Conservation (phyloP, 352 stramenopile species). For the Phytophthora parvispora region DNA sequence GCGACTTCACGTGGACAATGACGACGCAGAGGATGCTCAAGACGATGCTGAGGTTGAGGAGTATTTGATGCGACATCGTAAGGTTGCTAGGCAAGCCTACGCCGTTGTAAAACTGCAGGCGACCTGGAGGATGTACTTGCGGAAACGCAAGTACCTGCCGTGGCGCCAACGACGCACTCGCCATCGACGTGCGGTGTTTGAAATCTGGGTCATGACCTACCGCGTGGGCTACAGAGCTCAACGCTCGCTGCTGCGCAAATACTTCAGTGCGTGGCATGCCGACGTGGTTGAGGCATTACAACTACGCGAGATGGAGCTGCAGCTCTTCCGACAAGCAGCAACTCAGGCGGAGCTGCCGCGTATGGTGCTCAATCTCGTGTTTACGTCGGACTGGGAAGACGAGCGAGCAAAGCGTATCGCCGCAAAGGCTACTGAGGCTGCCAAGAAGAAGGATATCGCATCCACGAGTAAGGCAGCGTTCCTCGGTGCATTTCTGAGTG, state of each 20-base stretch:
- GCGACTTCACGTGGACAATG: not conserved
- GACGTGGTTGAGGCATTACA: conserved; percentile 57
- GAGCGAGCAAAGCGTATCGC: conserved; percentile 25
- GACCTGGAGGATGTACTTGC: conserved; percentile 61
- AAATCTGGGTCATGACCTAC: conserved; percentile 60
- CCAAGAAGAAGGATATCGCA: conserved; percentile 15
- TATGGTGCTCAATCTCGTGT: conserved; percentile 81
- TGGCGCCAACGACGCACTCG: conserved; percentile 51
- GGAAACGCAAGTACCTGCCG: conserved; percentile 46
- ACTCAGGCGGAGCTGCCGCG: conserved; percentile 56
- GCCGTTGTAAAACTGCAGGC: conserved; percentile 59
- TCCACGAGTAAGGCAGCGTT: conserved; percentile 23
- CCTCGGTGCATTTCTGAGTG: conserved; percentile 60
- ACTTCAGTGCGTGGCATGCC: conserved; percentile 52
- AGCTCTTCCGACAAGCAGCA: conserved; percentile 64
- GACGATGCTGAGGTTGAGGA: conserved; percentile 34
- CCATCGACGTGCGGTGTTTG: conserved; percentile 44
- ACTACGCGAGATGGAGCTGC: conserved; percentile 70
- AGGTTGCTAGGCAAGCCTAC: conserved; percentile 24
- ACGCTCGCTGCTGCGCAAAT: conserved; percentile 43
- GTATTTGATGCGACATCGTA: conserved; percentile 24
- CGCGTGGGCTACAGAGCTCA: conserved; percentile 47
- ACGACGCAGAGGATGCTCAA: conserved; percentile 32
- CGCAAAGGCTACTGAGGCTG: conserved; percentile 18
- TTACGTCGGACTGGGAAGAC: conserved; percentile 62